Conservation (phyloP, 2,329 filamentous ascomycete genomes). For the Coniochaeta ligniaria region DNA sequence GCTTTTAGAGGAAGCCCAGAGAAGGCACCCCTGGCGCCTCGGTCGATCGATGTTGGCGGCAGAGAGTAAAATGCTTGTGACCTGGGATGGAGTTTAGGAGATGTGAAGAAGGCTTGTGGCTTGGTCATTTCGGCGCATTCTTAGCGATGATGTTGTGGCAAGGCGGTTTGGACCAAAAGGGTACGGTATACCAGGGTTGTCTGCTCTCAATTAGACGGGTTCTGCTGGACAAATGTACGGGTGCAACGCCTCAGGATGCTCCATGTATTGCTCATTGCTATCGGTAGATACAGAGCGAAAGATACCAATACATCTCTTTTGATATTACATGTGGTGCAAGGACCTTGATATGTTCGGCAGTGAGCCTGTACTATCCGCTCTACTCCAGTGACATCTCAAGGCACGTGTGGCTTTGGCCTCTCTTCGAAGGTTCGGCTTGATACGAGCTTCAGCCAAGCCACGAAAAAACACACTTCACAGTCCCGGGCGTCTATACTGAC, state of each 20-base stretch:
- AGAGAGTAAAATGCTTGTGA: slow-evolving; percentile 4
- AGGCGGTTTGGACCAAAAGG: background rate
- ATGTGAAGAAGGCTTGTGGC: background rate
- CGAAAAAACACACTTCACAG: background rate
- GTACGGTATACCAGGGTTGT: background rate
- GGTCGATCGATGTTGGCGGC: slow-evolving; percentile 21
- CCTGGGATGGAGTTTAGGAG: background rate
- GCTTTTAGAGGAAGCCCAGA: slow-evolving; percentile 57
- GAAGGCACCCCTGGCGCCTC: slow-evolving; percentile 34
- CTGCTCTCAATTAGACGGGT: background rate
- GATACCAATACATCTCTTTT: background rate
- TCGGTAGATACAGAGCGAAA: background rate
- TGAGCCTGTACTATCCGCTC: background rate
- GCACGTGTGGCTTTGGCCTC: background rate
- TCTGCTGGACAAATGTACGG: background rate
- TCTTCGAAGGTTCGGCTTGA: background rate
- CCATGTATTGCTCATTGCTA: background rate
- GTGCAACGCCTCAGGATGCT: background rate
- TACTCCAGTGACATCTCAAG: background rate
- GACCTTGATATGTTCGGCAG: background rate
- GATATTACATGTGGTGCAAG: background rate
- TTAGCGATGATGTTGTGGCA: background rate
- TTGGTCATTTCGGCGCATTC: background rate
- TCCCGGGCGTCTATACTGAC: background rate
- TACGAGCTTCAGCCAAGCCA: background rate